Base-by-base conservation (phyloP, 805 yeast species). In the Saturnispora ahearnii region DNA sequence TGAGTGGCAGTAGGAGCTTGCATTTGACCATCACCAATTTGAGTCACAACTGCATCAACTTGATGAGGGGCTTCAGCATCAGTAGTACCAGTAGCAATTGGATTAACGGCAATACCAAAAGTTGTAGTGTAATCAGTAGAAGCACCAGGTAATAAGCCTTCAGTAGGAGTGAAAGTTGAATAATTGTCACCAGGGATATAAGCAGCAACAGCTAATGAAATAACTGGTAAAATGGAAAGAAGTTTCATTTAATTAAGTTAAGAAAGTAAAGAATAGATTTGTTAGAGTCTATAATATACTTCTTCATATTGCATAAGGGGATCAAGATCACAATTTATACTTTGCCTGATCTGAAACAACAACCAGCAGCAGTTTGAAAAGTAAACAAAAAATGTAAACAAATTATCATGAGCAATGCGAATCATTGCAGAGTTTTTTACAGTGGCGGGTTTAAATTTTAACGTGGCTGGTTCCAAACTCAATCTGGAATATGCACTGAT, bases 31-130 rank as follows among this genome's bases (percentile, higher is more conserved):
- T 74, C 79, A 47, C 68, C 65, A 53, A 73, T 73, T 60, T 70
- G 74, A 37, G 71, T 63, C 29, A 72, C 58, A 43, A 74, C 57
- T 50, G 46, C 37, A 15, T 51, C 34, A n/a, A 57, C 50, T 51
- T 71, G 73, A 61, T 69, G 73, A 41, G 69, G 61, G 26, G 71
- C 57, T 28, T 59, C 47, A 7, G 45, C 5, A n/a, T 47, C 49
- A 9, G 54, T 45, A 31, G 70, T 68, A 32, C 68, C 62, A 9
- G 73, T 59, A 43, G 76, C 55, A 40, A 78, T 57, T 42, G 82
- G 76, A 48, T 73, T 71, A 51, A 84, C 78, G 46, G 83, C 84
- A 58, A 84, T 81, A 68, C 90, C 91, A 57, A 84, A 84, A 31
- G 74, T 61, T 40, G 71, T 64, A 21, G 76, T 52, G 69, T 77